Percentiles rank a stretch among this genome's conserved stretches.
Conservation (phyloP, 1,284 basidiomycete genomes). For the Fomitiporia mediterranea region DNA sequence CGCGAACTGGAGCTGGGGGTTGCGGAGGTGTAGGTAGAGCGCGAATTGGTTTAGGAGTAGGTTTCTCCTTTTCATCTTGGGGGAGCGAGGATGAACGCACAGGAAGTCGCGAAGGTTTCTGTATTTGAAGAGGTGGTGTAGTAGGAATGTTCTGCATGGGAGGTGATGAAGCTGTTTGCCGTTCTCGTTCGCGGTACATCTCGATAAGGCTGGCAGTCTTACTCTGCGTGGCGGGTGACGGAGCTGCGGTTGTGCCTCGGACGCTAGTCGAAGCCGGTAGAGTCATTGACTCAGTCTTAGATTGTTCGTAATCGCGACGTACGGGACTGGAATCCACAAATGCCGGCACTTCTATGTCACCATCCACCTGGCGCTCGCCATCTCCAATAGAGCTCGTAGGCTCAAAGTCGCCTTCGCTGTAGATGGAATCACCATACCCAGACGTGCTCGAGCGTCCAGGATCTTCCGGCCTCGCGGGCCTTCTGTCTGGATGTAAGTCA, state of each 20-base stretch:
- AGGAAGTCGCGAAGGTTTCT: constrained; percentile 31
- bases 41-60: too few species aligned
- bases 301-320: constrained; percentile 17
- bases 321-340: constrained; percentile 7
- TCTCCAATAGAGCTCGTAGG: neutral
- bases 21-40: neutral
- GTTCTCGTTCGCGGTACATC: constrained; percentile 74
- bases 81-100: constrained; percentile 28
- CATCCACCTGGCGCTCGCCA: constrained; percentile 11
- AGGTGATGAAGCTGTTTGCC: constrained; percentile 28
- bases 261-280: constrained; percentile 23
- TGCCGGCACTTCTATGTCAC: constrained; percentile 18
- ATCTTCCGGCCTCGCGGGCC: neutral
- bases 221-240: constrained; percentile 31
- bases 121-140: constrained; percentile 4
- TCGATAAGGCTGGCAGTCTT: constrained; percentile 74
- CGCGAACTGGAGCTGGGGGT: constrained; percentile 22
- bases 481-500: constrained; percentile 55
- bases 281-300: constrained; percentile 29
- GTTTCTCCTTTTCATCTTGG: constrained; percentile 11
- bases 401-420: constrained; percentile 21
- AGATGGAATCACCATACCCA: constrained; percentile 35
- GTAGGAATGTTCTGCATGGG: neutral
- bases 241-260: constrained; percentile 25
- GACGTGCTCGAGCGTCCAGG: constrained; percentile 13